phyloP scores from a whole-genome alignment of 2,329 filamentous ascomycete genomes.

The Botryotinia convoluta region DNA sequence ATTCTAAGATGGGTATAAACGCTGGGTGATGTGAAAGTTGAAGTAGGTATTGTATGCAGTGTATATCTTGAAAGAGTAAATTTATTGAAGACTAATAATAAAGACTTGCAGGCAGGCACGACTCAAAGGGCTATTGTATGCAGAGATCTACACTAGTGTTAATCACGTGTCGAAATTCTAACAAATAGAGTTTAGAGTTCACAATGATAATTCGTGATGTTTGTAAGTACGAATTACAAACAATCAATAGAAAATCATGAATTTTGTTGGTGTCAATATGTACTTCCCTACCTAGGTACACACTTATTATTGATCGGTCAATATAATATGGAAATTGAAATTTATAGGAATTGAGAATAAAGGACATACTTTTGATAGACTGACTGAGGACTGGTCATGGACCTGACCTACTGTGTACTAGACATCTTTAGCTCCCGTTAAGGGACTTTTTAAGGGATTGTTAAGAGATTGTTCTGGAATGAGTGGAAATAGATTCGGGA shows the following conservation, averaged over 20 bases:
- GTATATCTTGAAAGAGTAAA: background rate
- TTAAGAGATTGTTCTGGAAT: background rate
- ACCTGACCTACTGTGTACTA: background rate
- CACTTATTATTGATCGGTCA: background rate
- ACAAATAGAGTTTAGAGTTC: background rate
- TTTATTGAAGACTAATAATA: background rate
- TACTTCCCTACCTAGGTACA: background rate
- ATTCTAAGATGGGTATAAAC: background rate
- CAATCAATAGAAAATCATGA: background rate
- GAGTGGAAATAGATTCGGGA: background rate
- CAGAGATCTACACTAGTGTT: conserved; percentile 1
- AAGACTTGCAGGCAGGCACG: background rate
- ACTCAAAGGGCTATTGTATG: background rate
- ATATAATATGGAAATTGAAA: background rate
- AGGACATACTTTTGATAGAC: background rate
- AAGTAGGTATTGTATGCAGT: background rate
- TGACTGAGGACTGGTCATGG: background rate
- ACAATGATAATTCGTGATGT: background rate
- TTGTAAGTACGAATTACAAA: background rate
- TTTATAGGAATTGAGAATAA: background rate
- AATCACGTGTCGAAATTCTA: background rate
- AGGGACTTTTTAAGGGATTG: background rate
- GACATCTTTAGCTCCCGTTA: background rate
- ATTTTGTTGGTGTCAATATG: background rate
- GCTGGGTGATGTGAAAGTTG: background rate